Percentiles rank a stretch among this genome's conserved stretches.
These are phyloP conservation scores for Penicillium riverlandense DNA, from an alignment of 495 filamentous ascomycete species.

Conservation along the genomic window DNA sequence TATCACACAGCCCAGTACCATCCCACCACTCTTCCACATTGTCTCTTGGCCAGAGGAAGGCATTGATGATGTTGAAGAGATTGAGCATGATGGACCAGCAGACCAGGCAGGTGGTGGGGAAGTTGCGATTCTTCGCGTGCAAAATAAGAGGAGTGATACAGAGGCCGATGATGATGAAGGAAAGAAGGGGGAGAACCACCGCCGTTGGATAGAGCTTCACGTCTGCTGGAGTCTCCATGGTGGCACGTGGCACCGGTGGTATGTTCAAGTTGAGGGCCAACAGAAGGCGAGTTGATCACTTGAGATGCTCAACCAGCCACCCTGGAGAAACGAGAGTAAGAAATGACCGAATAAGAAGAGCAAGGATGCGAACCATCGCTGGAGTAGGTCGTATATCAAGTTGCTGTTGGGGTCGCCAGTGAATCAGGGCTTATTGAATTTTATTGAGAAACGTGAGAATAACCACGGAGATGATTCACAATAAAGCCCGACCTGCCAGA, in stretches of 20 bases:
- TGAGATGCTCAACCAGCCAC: too few relatives aligned
- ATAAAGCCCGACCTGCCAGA: not conserved
- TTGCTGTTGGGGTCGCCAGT: not conserved
- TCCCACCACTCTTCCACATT: conserved; percentile 61
- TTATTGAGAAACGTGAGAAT: not conserved
- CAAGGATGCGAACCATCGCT: not conserved
- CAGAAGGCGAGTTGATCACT: not conserved
- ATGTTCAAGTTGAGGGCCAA: not conserved
- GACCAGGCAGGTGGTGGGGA: conserved; percentile 51
- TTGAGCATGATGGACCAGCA: conserved; percentile 59
- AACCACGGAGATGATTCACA: not conserved
- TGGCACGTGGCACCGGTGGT: conserved; percentile 4
- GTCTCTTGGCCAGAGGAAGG: conserved; percentile 74
- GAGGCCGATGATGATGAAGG: conserved; percentile 49
- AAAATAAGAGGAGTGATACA: conserved; percentile 35
- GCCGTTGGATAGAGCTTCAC: conserved; percentile 21
- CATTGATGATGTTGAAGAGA: conserved; percentile 64
- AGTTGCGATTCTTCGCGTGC: conserved; percentile 37
- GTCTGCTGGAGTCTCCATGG: conserved; percentile 1
- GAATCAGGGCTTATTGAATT: conserved; percentile 1
- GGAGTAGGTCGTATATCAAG: not conserved
- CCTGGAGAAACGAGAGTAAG: not conserved
- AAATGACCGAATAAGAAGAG: not conserved
- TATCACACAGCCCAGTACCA: conserved; percentile 74
- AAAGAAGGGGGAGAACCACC: conserved; percentile 41